phyloP scores from a whole-genome alignment of 257 asterid species.

The Nicotiana paniculata region DNA sequence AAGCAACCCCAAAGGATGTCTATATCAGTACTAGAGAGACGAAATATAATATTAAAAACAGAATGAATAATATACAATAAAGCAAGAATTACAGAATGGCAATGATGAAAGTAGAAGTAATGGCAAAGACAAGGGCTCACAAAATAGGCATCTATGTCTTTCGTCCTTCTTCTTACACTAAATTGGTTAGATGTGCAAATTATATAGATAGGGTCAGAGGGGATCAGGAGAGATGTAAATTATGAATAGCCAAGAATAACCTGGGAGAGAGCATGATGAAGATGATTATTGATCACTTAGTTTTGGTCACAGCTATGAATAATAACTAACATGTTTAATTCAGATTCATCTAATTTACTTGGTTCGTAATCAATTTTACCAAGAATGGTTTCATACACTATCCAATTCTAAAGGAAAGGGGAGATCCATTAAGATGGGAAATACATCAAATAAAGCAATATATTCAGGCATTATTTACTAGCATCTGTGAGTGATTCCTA shows the following conservation, averaged over 20 bases:
- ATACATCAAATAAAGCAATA: background rate
- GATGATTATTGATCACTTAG: background rate
- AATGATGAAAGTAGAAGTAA: background rate
- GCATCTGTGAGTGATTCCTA: background rate
- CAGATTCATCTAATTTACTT: background rate
- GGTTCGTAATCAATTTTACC: background rate
- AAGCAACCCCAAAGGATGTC: background rate
- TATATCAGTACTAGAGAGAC: background rate
- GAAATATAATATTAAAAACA: background rate
- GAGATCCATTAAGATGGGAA: background rate
- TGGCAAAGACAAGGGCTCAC: background rate
- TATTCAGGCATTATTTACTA: background rate
- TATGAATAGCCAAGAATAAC: background rate
- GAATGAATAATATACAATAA: background rate
- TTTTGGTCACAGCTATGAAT: background rate
- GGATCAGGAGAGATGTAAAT: background rate
- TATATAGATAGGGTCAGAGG: background rate
- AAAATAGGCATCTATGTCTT: conserved; percentile 1
- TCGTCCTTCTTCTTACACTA: background rate
- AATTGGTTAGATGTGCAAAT: background rate
- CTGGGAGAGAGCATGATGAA: background rate
- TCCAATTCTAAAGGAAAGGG: background rate
- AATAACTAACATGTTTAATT: background rate
- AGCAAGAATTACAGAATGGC: background rate
- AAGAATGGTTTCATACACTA: background rate